These are phyloP conservation scores for Aspergillus transmontanensis DNA, from an alignment of 2,329 filamentous ascomycete species.

Conservation along the genomic window DNA sequence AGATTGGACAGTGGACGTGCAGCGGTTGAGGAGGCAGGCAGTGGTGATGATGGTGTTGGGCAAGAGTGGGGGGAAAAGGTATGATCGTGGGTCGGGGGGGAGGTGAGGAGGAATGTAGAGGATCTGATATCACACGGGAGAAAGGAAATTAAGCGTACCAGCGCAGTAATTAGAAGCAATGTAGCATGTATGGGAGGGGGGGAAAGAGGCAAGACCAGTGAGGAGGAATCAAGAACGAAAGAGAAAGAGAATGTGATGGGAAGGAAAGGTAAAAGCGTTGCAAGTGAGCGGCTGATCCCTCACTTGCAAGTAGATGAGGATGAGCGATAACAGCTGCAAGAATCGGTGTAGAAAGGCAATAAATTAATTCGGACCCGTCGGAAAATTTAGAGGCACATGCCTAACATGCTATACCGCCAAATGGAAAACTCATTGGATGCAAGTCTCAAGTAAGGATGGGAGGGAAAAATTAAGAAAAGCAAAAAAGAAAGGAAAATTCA, in stretches of 20 bases:
- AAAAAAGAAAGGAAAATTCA: constrained; percentile 5
- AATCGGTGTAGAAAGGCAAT: constrained; percentile 4
- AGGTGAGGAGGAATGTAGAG: constrained; percentile 11
- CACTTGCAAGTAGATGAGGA: constrained; percentile 21
- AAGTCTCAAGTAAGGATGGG: constrained; percentile 1
- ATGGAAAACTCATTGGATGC: constrained; percentile 2
- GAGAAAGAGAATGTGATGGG: constrained; percentile 13
- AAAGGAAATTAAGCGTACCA: constrained; percentile 25
- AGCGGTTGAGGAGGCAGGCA: constrained; percentile 15
- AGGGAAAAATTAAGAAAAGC: constrained; percentile 1
- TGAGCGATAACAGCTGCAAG: background rate
- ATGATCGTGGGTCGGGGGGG: constrained; percentile 14
- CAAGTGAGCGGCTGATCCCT: constrained; percentile 29
- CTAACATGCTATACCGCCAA: constrained; percentile 10
- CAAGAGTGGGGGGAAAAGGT: constrained; percentile 9
- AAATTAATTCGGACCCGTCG: constrained; percentile 1
- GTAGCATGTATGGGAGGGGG: constrained; percentile 3
- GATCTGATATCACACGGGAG: constrained; percentile 13
- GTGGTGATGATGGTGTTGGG: constrained; percentile 21
- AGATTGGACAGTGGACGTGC: constrained; percentile 23
- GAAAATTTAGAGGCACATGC: constrained; percentile 7
- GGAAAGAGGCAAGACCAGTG: constrained; percentile 5
- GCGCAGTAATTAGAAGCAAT: constrained; percentile 14
- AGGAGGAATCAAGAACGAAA: constrained; percentile 15
- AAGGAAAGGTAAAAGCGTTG: constrained; percentile 16